Evolutionary conservation across 345 rosid species (phyloP), one percentile per base, ranked within the genome.

Genomic region (Mercurialis annua): DNA sequence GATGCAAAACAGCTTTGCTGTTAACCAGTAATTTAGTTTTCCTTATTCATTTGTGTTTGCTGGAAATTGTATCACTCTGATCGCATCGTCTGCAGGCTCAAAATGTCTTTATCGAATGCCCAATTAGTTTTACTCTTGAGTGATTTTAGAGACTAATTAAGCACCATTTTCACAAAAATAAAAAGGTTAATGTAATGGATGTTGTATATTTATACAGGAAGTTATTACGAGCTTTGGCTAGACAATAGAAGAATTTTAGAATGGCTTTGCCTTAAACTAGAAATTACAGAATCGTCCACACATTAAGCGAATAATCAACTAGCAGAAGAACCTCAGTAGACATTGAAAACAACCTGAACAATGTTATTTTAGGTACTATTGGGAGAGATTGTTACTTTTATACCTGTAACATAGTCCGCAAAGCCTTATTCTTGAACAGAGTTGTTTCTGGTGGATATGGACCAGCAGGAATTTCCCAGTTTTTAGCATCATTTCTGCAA

Each of bases 361-460:
- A 57, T 12, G 27, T 24, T 31, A 42, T 69, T 9, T 66, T 21
- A 66, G 62, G 52, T 43, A 38, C 46, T 64, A 15, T 27, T 53
- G 43, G 46, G 38, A 54, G 60, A 43, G 68, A 43, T 47, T 10
- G 69, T 75, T 14, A 29, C 34, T 50, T 64, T 43, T 66, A 62
- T 75, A 93, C 99, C 91, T 85, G 86, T 72, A 93, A 79, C 38
- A 71, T 68, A 71, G 99, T 93, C 49, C 91, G 83, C 77, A 93
- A 66, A 57, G 99, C 99, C 84, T 87, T 93, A 60, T 83, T 84
- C 83, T 84, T 87, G 77, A 93, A 93, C 59, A 70, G 64, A 56
- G 52, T 65, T 69, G 99, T 93, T 66, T 77, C 91, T 21, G 86
- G 86, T 23, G 99, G 99, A 79, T 87, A 62, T 38, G 97, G 88